phyloP scores from a whole-genome alignment of 495 filamentous ascomycete species.

The Hypoxylon subgilvum region DNA sequence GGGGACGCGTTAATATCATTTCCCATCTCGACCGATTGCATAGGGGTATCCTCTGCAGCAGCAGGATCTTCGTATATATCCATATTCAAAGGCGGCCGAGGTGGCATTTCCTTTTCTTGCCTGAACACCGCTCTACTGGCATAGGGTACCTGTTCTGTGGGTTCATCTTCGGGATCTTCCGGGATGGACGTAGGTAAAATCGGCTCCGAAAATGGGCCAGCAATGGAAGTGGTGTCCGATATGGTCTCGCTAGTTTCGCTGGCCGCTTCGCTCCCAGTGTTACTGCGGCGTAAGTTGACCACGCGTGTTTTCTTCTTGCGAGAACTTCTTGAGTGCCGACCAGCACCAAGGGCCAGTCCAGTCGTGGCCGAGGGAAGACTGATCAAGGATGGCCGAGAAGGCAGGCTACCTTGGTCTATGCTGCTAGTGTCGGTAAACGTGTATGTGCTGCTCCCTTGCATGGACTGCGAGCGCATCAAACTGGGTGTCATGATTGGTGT shows the following conservation, averaged over 20 bases:
- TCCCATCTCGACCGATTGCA: conserved; percentile 11
- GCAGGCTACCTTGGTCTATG: conserved; percentile 53
- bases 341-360: conserved; percentile 68
- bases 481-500: conserved; percentile 60
- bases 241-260: conserved; percentile 51
- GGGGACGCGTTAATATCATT: conserved; percentile 28
- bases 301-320: conserved; percentile 91
- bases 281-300: conserved; percentile 79
- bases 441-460: conserved; percentile 65
- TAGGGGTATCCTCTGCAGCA: conserved; percentile 9
- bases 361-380: conserved; percentile 58
- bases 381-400: conserved; percentile 54
- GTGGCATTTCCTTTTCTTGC: conserved; percentile 32
- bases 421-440: conserved; percentile 64
- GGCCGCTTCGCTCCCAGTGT: conserved; percentile 60
- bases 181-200: conserved; percentile 49
- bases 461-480: conserved; percentile 66
- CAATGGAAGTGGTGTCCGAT: conserved; percentile 46
- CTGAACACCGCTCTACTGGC: conserved; percentile 53
- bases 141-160: conserved; percentile 48
- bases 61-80: conserved; percentile 34
- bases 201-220: conserved; percentile 58
- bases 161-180: conserved; percentile 64
- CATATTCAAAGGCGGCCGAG: conserved; percentile 40
- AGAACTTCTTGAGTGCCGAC: conserved; percentile 67